Percentiles rank a stretch among this genome's conserved stretches.
Conservation (phyloP, 176 grass and related monocot species). For the Triticum aestivum region DNA sequence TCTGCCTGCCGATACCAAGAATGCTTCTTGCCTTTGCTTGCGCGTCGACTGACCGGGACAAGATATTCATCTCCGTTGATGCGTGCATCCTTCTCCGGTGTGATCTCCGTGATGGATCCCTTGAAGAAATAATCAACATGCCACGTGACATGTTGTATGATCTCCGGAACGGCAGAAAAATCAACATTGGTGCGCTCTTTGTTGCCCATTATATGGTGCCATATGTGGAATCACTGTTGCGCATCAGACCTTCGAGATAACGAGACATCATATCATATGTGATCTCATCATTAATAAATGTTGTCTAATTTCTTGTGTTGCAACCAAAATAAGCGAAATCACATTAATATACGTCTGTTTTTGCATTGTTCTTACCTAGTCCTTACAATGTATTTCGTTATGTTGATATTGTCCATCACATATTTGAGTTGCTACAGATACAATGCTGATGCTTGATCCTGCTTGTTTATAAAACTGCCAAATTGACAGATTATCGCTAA, state of each 20-base stretch:
- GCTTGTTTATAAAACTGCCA: background rate
- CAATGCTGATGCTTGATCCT: background rate
- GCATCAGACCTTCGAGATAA: background rate
- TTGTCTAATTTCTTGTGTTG: too few species aligned
- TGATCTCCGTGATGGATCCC: background rate
- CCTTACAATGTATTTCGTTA: too few species aligned
- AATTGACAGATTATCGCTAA: background rate
- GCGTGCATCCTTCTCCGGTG: background rate
- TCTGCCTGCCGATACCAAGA: background rate
- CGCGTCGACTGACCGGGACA: background rate
- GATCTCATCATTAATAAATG: too few species aligned
- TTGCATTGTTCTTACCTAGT: too few species aligned
- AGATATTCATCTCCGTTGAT: background rate
- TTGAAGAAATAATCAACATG: background rate
- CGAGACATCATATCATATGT: too few species aligned
- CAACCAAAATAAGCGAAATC: too few species aligned
- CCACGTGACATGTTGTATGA: background rate
- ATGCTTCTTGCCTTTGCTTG: background rate
- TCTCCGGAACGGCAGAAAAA: background rate
- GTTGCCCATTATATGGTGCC: background rate
- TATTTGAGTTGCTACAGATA: constrained; percentile 7
- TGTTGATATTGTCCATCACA: too few species aligned
- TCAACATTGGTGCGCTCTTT: background rate
- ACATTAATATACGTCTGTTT: too few species aligned
- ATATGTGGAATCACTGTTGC: background rate